Evolutionary conservation across 345 rosid species (phyloP).

Genomic region (Clausena lansium): DNA sequence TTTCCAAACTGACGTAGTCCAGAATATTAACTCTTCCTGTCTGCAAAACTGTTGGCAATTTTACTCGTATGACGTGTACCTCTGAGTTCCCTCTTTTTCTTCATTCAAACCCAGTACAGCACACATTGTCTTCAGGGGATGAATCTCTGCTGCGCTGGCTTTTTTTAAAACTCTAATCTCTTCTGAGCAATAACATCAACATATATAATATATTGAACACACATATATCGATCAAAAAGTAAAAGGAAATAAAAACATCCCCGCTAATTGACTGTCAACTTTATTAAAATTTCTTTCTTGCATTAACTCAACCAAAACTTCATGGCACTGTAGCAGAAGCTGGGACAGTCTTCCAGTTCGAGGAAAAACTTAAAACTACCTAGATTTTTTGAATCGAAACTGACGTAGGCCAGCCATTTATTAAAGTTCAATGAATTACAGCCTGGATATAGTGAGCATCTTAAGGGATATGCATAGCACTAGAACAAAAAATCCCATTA

Average conservation of each 20-base stretch:
- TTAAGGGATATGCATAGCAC: too few relatives aligned
- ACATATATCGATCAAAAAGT: background rate
- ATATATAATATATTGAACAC: background rate
- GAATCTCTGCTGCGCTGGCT: slow-evolving; percentile 39
- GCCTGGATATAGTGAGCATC: too few relatives aligned
- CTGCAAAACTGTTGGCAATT: slow-evolving; percentile 5
- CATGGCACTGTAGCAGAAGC: background rate
- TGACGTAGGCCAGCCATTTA: too few relatives aligned
- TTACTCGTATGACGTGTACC: slow-evolving; percentile 27
- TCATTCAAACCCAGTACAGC: slow-evolving; percentile 5
- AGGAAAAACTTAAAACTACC: background rate
- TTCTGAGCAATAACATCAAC: background rate
- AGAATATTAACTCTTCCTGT: background rate
- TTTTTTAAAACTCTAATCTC: background rate
- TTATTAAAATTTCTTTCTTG: background rate
- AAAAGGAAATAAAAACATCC: background rate
- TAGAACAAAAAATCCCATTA: too few relatives aligned
- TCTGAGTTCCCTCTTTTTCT: slow-evolving; percentile 2
- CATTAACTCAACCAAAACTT: background rate
- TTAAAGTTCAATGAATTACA: too few relatives aligned
- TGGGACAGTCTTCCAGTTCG: background rate
- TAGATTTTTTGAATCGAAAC: background rate
- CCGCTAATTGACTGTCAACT: background rate
- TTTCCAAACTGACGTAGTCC: background rate
- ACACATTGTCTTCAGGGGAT: slow-evolving; percentile 35